Evolutionary conservation across 192 early-diverging fungal species (phyloP).

Genomic region (Backusella luteola): DNA sequence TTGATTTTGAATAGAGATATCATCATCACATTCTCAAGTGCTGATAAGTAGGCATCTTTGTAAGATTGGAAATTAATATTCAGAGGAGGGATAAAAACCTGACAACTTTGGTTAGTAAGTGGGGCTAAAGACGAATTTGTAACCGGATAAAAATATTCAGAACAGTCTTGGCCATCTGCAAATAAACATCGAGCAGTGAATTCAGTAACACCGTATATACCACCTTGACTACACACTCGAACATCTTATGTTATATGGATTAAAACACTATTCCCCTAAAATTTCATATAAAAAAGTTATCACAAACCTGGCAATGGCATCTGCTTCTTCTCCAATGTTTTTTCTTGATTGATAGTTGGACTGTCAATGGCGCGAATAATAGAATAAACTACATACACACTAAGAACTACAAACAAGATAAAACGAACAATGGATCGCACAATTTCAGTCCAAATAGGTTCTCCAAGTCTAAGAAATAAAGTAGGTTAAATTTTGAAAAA

Average conservation of each 20-base stretch:
- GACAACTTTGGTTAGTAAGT: neutral
- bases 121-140: too few relatives aligned
- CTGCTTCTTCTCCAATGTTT: neutral
- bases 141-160: too few relatives aligned
- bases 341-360: conserved; percentile 4
- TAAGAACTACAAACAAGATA: neutral
- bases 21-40: neutral
- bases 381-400: neutral
- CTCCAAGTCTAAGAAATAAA: conserved; percentile 5
- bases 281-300: too few relatives aligned
- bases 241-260: too few relatives aligned
- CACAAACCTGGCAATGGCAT: neutral
- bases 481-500: too few relatives aligned
- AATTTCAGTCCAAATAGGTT: conserved; percentile 23
- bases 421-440: conserved; percentile 3
- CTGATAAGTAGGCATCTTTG: neutral
- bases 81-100: neutral
- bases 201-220: too few relatives aligned
- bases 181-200: too few relatives aligned
- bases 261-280: too few relatives aligned
- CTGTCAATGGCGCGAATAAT: conserved; percentile 3
- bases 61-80: neutral
- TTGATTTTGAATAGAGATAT: neutral
- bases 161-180: too few relatives aligned
- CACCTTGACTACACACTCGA: too few relatives aligned